These are phyloP conservation scores for Parachaetomium inaequale DNA, from an alignment of 495 filamentous ascomycete genomes.

Conservation along the genomic window DNA sequence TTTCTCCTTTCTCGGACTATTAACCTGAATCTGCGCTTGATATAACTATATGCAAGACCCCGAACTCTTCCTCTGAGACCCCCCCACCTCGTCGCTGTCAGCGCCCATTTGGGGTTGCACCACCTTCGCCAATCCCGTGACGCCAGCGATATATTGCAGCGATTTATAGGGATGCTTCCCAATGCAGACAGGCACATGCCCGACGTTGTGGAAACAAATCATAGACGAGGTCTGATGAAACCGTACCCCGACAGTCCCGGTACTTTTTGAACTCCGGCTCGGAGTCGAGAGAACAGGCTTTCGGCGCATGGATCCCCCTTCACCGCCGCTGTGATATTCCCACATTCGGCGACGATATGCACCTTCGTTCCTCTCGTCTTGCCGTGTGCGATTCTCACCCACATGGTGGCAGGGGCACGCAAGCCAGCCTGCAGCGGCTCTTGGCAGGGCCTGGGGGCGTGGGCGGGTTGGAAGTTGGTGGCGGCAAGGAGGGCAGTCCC, in stretches of 20 bases:
- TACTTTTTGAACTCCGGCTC: background rate
- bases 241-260: background rate
- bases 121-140: constrained; percentile 1
- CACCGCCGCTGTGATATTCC: constrained; percentile 16
- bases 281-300: background rate
- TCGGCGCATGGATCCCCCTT: background rate
- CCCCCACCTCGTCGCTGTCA: background rate
- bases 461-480: background rate
- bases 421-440: constrained; percentile 3
- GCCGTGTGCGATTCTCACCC: constrained; percentile 7
- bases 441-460: constrained; percentile 11
- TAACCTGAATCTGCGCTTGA: no score
- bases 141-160: background rate
- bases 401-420: constrained; percentile 13
- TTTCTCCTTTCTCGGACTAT: background rate
- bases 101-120: background rate
- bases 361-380: background rate
- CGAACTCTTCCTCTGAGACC: no score
- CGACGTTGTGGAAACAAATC: constrained; percentile 17
- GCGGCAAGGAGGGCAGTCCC: constrained; percentile 1
- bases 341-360: constrained; percentile 4
- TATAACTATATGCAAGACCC: no score
- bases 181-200: constrained; percentile 7
- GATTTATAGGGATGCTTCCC: background rate
- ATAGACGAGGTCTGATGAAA: background rate